Base-by-base conservation (phyloP, 306 rosid species). In the Vigna angularis region DNA sequence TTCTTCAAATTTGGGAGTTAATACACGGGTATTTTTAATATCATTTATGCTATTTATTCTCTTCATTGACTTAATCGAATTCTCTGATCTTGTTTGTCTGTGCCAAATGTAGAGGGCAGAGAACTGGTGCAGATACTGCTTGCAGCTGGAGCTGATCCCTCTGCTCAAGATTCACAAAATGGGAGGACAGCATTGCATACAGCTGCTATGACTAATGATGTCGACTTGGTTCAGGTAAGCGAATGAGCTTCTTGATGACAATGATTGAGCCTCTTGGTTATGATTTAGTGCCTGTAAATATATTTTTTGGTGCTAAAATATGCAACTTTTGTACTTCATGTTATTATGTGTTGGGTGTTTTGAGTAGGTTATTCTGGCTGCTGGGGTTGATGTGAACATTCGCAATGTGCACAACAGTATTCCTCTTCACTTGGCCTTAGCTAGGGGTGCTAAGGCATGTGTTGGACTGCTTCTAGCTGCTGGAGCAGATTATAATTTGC, bases 371-470 rank as follows among this genome's bases (percentile, higher is more conserved):
- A 95, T 95, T 82, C 94, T 95, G 75, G 87, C 90, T 74, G 98
- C 93, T 59, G 97, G 98, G 55, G 96, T 95, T 66, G 89, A 88
- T 88, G 99, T 93, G 84, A 93, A 95, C 90, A 91, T 91, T 69
- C 88, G 90, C 73, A 93, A 91, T 88, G 90, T 86, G 83, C 97
- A 93, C 86, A 93, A 93, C 84, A 93, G 93, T 71, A 89, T 93
- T 82, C 99, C 99, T 68, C 97, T 95, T 78, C 99, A 95, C 73
- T 91, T 95, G 71, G 97, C 99, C 34, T 79, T 95, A 83, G 98
- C 98, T 85, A 88, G 98, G 89, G 99, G 99, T 62, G 96, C 99
- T 34, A 95, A 93, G 87, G 88, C 94, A 78, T 93, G 98, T 78
- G 87, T 93, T 80, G 90, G 96, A 75, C 87, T 95, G 89, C 99